Base-by-base conservation (phyloP, 306 rosid species). In the Myrica gale region DNA sequence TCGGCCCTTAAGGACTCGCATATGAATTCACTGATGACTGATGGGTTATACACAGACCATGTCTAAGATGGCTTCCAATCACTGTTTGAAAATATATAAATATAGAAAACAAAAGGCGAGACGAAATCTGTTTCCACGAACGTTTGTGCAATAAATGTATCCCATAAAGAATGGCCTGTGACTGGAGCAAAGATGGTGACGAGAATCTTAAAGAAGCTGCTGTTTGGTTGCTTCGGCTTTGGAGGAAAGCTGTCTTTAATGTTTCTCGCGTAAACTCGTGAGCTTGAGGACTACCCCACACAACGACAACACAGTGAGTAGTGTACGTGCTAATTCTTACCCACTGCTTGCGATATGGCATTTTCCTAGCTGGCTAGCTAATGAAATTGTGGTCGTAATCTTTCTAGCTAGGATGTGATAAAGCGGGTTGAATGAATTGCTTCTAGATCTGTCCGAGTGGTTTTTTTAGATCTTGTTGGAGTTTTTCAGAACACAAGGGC, bases 231-330 rank as follows among this genome's bases (percentile, higher is more conserved):
- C 15, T 8, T 41, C 20, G 23, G 76, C 17, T 69, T 67, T 73
- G 81, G 77, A 85, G 44, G 76, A 21, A 75, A 81, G 46, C 20
- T 75, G 68, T 69, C 82, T 82, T 85, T 85, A 85, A 79, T 77
- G 32, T 72, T 79, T 85, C 74, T 69, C 5, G 76, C 52, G 68
- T 70, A 76, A 74, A 52, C 89, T 85, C 86, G 89, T 85, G 89
- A 82, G 44, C 43, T 69, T 70, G 1, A 48, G 5, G 46, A 26
- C 72, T 76, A 32, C 74, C 77, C 79, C 72, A 72, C 80, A 72
- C 48, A 44, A 43, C 46, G 15, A 3, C 37, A 32, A 32, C 37
- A 32, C 37, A 32, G 37, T 32, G 37, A 0, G 37, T 60, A 72
- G 5, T 52, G 11, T n/a, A 19, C 55, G 5, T 12, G 43, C 19